phyloP scores from a whole-genome alignment of 805 yeast genomes.

The Yarrowia sp. region DNA sequence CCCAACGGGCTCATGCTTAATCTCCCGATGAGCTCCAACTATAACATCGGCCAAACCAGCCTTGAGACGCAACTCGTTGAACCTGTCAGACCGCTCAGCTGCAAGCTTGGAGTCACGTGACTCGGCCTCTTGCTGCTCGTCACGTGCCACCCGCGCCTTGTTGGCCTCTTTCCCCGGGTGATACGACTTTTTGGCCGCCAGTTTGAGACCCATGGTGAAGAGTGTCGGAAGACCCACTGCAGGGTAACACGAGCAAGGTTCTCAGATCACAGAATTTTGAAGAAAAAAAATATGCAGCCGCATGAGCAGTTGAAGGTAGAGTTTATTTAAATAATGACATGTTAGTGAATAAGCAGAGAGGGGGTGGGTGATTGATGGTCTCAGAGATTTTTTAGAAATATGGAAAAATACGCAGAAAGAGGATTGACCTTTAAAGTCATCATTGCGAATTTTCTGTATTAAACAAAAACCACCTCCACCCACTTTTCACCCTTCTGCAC shows the following conservation, averaged over 20 bases:
- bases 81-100: neutral
- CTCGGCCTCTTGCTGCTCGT: conserved; percentile 4
- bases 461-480: neutral
- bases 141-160: conserved; percentile 27
- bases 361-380: neutral
- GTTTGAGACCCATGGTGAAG: conserved; percentile 14
- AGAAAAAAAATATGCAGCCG: conserved; percentile 8
- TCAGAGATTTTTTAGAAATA: neutral
- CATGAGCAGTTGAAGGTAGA: neutral
- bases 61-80: neutral
- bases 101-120: conserved; percentile 2
- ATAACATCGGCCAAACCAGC: conserved; percentile 7
- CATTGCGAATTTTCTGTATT: neutral
- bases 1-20: neutral
- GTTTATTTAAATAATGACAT: neutral
- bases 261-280: too few relatives aligned
- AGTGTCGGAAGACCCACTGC: neutral
- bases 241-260: conserved; percentile 4
- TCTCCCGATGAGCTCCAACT: neutral
- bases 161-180: conserved; percentile 24
- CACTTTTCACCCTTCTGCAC: too few relatives aligned
- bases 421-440: too few relatives aligned
- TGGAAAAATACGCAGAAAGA: neutral
- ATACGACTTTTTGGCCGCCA: conserved; percentile 29
- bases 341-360: neutral